Evolutionary conservation across 306 rosid species (phyloP).

Genomic region (Glycine soja): DNA sequence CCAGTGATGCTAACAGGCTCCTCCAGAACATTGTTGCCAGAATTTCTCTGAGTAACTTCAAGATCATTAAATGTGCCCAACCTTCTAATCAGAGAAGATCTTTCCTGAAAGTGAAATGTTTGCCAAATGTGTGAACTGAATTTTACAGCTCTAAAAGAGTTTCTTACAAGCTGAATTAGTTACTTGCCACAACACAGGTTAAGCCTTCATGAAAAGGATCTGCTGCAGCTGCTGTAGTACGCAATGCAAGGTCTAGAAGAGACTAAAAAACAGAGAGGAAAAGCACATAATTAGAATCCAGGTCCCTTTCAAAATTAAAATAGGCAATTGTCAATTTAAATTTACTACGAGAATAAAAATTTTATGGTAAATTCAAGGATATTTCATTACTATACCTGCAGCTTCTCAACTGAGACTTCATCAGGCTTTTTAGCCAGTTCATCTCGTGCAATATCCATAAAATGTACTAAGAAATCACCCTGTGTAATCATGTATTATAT

Average conservation of each 20-base stretch:
- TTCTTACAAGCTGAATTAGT: slow-evolving; percentile 43
- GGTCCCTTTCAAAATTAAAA: slow-evolving; percentile 31
- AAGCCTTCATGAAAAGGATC: slow-evolving; percentile 97
- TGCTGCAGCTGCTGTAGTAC: slow-evolving; percentile 94
- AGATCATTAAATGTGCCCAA: slow-evolving; percentile 68
- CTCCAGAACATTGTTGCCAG: slow-evolving; percentile 62
- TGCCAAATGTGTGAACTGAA: slow-evolving; percentile 31
- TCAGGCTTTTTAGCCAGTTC: slow-evolving; percentile 90
- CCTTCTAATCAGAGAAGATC: slow-evolving; percentile 79
- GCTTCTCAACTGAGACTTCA: slow-evolving; percentile 95
- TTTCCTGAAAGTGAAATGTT: slow-evolving; percentile 69
- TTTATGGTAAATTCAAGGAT: slow-evolving; percentile 29
- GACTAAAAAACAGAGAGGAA: slow-evolving; percentile 57
- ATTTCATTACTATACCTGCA: slow-evolving; percentile 74
- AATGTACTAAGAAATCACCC: slow-evolving; percentile 99
- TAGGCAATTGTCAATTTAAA: slow-evolving; percentile 9
- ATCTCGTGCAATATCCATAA: slow-evolving; percentile 97
- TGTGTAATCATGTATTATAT: slow-evolving; percentile 49
- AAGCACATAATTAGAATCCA: slow-evolving; percentile 39
- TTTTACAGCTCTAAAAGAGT: slow-evolving; percentile 6
- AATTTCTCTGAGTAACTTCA: slow-evolving; percentile 57
- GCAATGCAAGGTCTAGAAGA: slow-evolving; percentile 95
- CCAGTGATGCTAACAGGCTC: slow-evolving; percentile 80
- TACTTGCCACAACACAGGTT: slow-evolving; percentile 90
- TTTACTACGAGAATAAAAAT: slow-evolving; percentile 4